Conservation (phyloP, 495 filamentous ascomycete genomes). For the Aspergillus cristatus region DNA sequence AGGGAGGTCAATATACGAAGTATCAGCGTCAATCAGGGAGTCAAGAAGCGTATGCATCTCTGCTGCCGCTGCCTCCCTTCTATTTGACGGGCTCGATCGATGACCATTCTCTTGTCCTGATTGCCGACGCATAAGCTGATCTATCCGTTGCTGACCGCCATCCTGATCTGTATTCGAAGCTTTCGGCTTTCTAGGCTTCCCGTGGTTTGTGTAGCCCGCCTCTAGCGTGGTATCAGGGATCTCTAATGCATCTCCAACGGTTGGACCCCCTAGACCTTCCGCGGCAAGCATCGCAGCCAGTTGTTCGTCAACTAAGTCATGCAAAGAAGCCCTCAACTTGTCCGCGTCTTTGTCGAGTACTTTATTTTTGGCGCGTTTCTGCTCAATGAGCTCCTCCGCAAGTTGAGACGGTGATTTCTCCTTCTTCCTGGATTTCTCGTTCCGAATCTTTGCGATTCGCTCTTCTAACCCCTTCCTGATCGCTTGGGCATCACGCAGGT, state of each 20-base stretch:
- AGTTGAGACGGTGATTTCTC: conserved; percentile 51
- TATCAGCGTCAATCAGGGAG: conserved; percentile 50
- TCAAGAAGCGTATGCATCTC: conserved; percentile 62
- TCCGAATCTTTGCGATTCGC: conserved; percentile 48
- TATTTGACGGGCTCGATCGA: conserved; percentile 31
- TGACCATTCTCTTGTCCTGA: conserved; percentile 16
- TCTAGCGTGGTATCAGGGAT: conserved; percentile 52
- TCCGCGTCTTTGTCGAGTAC: conserved; percentile 46
- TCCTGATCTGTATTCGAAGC: conserved; percentile 31
- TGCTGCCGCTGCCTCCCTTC: conserved; percentile 53
- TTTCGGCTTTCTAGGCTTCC: conserved; percentile 56
- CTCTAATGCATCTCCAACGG: conserved; percentile 64
- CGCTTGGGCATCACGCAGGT: conserved; percentile 49
- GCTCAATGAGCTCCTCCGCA: conserved; percentile 46
- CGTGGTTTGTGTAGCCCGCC: conserved; percentile 63
- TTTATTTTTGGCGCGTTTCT: conserved; percentile 48
- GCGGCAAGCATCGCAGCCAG: conserved; percentile 76
- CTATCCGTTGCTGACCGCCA: conserved; percentile 56
- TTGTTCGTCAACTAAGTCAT: conserved; percentile 63
- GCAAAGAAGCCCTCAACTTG: conserved; percentile 50
- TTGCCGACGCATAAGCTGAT: conserved; percentile 57
- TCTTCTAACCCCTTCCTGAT: conserved; percentile 46
- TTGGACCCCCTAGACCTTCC: conserved; percentile 77
- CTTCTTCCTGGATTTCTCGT: conserved; percentile 40
- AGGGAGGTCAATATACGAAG: conserved; percentile 58